Evolutionary conservation across 371 early-diverging fungal species (phyloP).

Genomic region (Mortierella sp.): DNA sequence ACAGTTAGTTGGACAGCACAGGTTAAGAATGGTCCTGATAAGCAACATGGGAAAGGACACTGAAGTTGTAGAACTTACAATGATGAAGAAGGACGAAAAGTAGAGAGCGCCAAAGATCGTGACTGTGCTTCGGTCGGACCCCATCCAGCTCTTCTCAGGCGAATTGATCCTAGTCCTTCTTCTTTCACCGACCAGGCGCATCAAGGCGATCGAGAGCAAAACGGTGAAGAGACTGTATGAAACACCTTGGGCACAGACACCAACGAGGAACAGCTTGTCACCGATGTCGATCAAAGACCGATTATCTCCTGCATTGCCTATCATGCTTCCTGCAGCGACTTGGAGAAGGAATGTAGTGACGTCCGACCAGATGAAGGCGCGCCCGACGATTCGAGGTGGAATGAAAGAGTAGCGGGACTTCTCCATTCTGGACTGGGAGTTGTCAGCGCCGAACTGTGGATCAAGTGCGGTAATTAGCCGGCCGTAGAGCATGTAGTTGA

Average conservation of each 20-base stretch:
- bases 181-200: constrained; percentile 22
- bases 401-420: constrained; percentile 37
- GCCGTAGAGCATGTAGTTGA: constrained; percentile 52
- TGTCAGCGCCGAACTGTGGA: constrained; percentile 27
- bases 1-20: background rate
- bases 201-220: constrained; percentile 24
- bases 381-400: constrained; percentile 47
- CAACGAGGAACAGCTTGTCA: constrained; percentile 31
- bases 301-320: constrained; percentile 3
- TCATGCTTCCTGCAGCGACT: constrained; percentile 30
- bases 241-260: constrained; percentile 32
- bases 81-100: constrained; percentile 31
- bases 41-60: background rate
- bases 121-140: constrained; percentile 16
- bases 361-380: constrained; percentile 36
- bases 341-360: constrained; percentile 31
- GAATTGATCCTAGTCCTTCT: background rate
- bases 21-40: background rate
- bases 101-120: constrained; percentile 24
- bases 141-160: constrained; percentile 5
- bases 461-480: constrained; percentile 35
- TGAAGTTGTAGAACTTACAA: constrained; percentile 16
- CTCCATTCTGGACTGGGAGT: constrained; percentile 17
- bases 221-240: constrained; percentile 36
- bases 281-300: constrained; percentile 16